Base-by-base conservation (phyloP, 257 asterid species). In the Craterostigma plantagineum region DNA sequence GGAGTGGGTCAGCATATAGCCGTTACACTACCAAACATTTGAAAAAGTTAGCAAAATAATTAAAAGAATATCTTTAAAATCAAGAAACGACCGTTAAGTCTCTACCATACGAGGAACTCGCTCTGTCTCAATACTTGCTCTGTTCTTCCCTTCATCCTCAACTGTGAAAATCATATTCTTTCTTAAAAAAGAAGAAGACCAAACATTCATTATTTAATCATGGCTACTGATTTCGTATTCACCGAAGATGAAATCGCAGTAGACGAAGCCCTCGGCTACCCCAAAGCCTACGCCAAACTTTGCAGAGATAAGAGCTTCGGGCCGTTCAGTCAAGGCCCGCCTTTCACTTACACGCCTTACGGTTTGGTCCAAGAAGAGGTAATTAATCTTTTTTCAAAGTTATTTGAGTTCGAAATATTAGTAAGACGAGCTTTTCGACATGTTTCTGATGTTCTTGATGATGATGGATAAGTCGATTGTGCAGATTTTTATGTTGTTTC, bases 251-350 rank as follows among this genome's bases (percentile, higher is more conserved):
- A 82, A 39, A 60, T 77, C 68, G 67, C 60, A 4, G 43, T 67
- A 11, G 93, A 82, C 16, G 73, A 64, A 18, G 71, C 74, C 34
- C 63, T 82, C 4, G 98, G 98, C 10, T 72, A 82, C 66, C 95
- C 98, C 34, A 72, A 66, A 48, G 92, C 92, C 51, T 87, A 57
- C 41, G 77, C 83, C 0, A 74, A 68, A 71, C 70, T 87, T 15
- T 79, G 92, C 33, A 64, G 75, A 37, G 92, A 87, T 7, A 55
- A 65, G 54, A 61, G 85, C 34, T 59, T 70, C 48, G 69, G 84
- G 46, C 72, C 95, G 8, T 82, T 62, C 51, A 62, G 52, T 62
- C 58, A 59, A 43, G 98, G 92, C 58, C 98, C 98, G 51, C 98
- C 98, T 45, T 71, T 70, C 58, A 49, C 83, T 23, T 87, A 69